Evolutionary conservation across 2,329 filamentous ascomycete genomes (phyloP).

Genomic region (Endocalyx cinctus): DNA sequence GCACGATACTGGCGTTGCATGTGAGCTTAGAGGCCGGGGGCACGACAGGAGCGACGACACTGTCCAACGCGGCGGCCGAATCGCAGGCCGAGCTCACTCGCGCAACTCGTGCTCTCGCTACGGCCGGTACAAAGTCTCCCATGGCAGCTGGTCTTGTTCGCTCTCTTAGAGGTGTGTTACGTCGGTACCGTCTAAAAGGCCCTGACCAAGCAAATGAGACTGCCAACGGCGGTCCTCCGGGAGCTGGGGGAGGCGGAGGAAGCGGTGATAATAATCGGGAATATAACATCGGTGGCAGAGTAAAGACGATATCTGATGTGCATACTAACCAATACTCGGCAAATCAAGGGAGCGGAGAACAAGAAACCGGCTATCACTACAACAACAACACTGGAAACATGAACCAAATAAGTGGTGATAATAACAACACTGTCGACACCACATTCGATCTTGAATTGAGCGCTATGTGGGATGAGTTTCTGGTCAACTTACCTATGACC

Average conservation of each 20-base stretch:
- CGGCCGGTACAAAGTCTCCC: conserved; percentile 11
- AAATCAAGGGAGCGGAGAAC: too few relatives aligned
- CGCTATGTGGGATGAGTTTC: conserved; percentile 14
- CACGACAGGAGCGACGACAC: background rate
- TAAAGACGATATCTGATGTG: too few relatives aligned
- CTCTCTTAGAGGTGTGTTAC: conserved; percentile 13
- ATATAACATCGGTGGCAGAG: too few relatives aligned
- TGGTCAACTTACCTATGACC: conserved; percentile 8
- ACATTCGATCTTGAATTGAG: conserved; percentile 6
- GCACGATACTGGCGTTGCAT: conserved; percentile 16
- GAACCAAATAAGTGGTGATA: background rate
- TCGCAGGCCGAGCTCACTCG: conserved; percentile 9
- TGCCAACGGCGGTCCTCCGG: too few relatives aligned
- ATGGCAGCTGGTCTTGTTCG: conserved; percentile 16
- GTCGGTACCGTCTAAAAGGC: conserved; percentile 12
- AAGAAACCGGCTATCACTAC: too few relatives aligned
- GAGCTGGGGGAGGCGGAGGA: too few relatives aligned
- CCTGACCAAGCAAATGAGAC: conserved; percentile 4
- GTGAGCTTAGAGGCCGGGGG: conserved; percentile 5
- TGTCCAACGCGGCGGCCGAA: conserved; percentile 4
- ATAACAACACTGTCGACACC: background rate
- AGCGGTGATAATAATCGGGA: too few relatives aligned
- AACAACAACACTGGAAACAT: background rate
- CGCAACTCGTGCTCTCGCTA: conserved; percentile 15
- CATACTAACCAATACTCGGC: too few relatives aligned